phyloP scores from a whole-genome alignment of 1,139 yeast genomes.

The Meyerozyma elateridarum region DNA sequence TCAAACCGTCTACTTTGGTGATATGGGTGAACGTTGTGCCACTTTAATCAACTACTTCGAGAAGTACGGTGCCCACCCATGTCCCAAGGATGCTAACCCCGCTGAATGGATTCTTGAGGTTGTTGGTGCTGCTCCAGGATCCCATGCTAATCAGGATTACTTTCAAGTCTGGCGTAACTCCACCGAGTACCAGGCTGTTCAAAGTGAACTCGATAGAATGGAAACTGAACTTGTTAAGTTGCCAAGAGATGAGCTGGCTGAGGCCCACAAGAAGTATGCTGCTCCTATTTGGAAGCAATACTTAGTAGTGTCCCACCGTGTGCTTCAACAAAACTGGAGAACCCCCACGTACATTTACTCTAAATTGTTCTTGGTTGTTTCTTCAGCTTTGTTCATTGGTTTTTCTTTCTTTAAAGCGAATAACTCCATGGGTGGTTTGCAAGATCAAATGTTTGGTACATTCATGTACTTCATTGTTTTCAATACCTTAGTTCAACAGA shows the following conservation, averaged over 20 bases:
- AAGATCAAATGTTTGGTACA: constrained; percentile 33
- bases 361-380: constrained; percentile 14
- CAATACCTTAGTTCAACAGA: constrained; percentile 51
- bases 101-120: constrained; percentile 18
- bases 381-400: constrained; percentile 16
- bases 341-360: constrained; percentile 17
- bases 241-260: constrained; percentile 11
- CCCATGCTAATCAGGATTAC: constrained; percentile 17
- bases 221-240: constrained; percentile 13
- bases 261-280: constrained; percentile 13
- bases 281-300: constrained; percentile 13
- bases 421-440: constrained; percentile 15
- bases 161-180: constrained; percentile 17
- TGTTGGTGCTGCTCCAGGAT: constrained; percentile 18
- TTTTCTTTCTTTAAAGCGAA: constrained; percentile 17
- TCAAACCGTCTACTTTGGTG: constrained; percentile 10
- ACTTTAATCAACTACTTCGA: constrained; percentile 11
- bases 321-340: constrained; percentile 16
- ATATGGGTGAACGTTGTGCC: constrained; percentile 10
- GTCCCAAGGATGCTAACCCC: constrained; percentile 17
- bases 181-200: constrained; percentile 12
- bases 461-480: constrained; percentile 54
- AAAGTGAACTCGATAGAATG: constrained; percentile 13
- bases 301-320: constrained; percentile 13
- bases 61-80: constrained; percentile 16